Evolutionary conservation across 108 stramenopile species (phyloP).

Genomic region (Hondaea fermentalgiana): DNA sequence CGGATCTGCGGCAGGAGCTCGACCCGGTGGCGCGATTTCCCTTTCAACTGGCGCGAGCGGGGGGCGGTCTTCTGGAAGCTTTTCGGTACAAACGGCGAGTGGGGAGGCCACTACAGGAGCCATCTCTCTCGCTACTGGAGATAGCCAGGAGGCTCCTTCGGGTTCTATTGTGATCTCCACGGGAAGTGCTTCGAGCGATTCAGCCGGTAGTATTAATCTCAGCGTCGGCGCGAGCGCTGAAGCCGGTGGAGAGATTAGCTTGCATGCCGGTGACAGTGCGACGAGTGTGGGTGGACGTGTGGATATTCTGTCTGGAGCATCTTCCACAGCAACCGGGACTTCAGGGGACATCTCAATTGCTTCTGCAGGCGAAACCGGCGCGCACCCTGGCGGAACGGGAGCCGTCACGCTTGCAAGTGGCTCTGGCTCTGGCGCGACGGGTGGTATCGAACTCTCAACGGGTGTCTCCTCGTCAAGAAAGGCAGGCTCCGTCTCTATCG

Average conservation of each 20-base stretch:
- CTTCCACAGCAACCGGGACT: not conserved
- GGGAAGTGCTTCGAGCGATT: not conserved
- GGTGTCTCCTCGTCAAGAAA: not conserved
- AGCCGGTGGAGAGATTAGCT: not conserved
- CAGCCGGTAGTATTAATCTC: not conserved
- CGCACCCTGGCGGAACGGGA: slow-evolving; percentile 9
- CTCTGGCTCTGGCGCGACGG: not conserved
- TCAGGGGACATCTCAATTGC: no score
- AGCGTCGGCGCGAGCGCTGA: not conserved
- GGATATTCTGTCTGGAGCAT: not conserved
- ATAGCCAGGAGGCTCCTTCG: not conserved
- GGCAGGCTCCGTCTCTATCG: no score
- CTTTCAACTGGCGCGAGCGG: not conserved
- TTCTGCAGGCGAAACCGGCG: no score
- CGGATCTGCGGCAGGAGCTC: not conserved
- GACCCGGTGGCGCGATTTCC: not conserved
- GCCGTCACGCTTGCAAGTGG: not conserved
- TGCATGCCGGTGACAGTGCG: not conserved
- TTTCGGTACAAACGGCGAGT: not conserved
- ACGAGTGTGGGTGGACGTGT: not conserved
- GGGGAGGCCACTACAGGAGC: not conserved
- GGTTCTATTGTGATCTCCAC: not conserved
- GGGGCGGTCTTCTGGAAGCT: not conserved
- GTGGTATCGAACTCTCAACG: not conserved
- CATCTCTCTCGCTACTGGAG: not conserved